A percentile compares a stretch with the other conserved stretches of the same genome.
Conservation (phyloP, 768 basidiomycete species). For the Suillus plorans region DNA sequence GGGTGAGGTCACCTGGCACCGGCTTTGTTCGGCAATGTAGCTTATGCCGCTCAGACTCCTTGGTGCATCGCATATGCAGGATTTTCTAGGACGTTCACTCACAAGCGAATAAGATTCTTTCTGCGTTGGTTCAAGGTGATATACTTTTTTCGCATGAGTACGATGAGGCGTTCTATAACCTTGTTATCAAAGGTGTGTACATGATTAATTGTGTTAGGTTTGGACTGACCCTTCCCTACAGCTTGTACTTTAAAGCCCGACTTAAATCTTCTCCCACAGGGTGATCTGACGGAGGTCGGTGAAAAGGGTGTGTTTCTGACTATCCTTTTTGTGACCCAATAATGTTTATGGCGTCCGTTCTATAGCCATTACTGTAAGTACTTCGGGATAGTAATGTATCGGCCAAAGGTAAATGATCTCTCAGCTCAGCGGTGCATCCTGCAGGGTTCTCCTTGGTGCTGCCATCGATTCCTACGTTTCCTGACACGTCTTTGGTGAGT, state of each 20-base stretch:
- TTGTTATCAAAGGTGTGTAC: conserved; percentile 70
- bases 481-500: conserved; percentile 75
- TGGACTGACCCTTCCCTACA: conserved; percentile 15
- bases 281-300: conserved; percentile 84
- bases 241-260: conserved; percentile 88
- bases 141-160: conserved; percentile 90
- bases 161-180: conserved; percentile 79
- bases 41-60: conserved; percentile 86
- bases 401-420: conserved; percentile 15
- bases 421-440: conserved; percentile 58
- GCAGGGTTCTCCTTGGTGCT: conserved; percentile 79
- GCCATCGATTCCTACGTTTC: conserved; percentile 88
- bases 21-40: conserved; percentile 62
- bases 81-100: not conserved
- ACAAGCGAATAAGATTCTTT: conserved; percentile 62
- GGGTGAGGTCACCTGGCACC: too few species aligned
- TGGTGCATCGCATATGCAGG: conserved; percentile 49
- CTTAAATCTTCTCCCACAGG: conserved; percentile 72
- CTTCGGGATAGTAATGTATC: conserved; percentile 2
- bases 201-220: not conserved
- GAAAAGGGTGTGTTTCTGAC: conserved; percentile 60
- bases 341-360: not conserved
- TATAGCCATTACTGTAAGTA: conserved; percentile 56
- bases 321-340: not conserved
- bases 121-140: conserved; percentile 83